Evolutionary conservation across 768 basidiomycete species (phyloP), one percentile per base, ranked within the genome.

Genomic region (Ramaria sp.): DNA sequence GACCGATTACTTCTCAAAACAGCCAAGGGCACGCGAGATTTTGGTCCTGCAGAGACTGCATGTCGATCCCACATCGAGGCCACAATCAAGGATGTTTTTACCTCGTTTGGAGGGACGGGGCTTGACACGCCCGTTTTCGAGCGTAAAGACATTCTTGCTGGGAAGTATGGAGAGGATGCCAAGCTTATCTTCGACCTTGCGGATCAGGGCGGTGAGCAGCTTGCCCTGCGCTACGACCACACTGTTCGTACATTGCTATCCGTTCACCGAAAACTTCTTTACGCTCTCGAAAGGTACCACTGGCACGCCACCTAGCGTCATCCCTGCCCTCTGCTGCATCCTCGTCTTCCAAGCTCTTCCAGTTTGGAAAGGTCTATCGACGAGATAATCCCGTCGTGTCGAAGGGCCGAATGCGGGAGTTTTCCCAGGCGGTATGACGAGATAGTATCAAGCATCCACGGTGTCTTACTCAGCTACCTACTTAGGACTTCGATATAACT

Each of bases 81-180:
- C 43, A 88, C 84, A 54, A 86, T 99, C 64, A 88, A 89, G 67
- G 83, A 86, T 1, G 82, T 83, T 57, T 99, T 98, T 71, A 82
- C 89, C 47, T 79, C 83, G 6, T 95, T 86, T 65, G 96, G 96
- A 12, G 96, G 86, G 7, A 78, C 82, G 53, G 91, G 89, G 60
- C 89, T 99, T 54, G 96, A 99, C 70, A 99, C 96, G 2, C 96
- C 96, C 53, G 94, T 98, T 6, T 98, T 99, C 64, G 96, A 98
- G 72, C 84, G 95, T 59, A 94, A 94, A 69, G 96, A 99, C 67
- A 84, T 99, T 57, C 72, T 98, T 43, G 82, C 93, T 0, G 95
- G 91, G 59, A 99, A 99, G 71, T 96, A 98, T 63, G 96, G 96
- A 53, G 96, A 99, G 70, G 96, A 98, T 67, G 79, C 84, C 39